Evolutionary conservation across 495 filamentous ascomycete species (phyloP), one percentile per base, ranked within the genome.

Genomic region (Podospora pseudopauciseta): DNA sequence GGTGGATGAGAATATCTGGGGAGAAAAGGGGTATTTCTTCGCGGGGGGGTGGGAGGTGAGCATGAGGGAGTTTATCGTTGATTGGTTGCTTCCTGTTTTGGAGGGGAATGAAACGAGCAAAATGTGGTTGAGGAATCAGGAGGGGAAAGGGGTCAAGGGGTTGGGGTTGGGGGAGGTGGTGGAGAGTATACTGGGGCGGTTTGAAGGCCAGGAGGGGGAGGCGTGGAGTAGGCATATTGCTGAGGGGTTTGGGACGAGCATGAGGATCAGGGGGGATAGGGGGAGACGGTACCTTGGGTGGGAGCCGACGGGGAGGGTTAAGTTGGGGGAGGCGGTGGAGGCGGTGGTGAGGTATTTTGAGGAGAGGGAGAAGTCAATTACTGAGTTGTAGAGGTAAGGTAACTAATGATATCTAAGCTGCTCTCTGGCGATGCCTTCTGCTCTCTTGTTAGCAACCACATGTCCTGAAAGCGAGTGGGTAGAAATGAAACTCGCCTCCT

Each of bases 181-280:
- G 18, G 27, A 30, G n/a, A 60, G 67, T 18, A 53, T 71, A 13
- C 54, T 63, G 56, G 62, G 11, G 15, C 49, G 34, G 27, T 16
- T 61, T n/a, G 54, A 18, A 4, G 19, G 54, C n/a, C 26, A 30
- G 49, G 32, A n/a, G 5, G 66, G 39, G 20, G 49, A 58, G 4
- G 15, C 65, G 28, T 71, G 63, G 57, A 65, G 66, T 59, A 20
- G 57, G 16, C 66, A 68, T 16, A 71, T 71, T 62, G 65, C 69
- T 2, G 65, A 71, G 56, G 69, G 69, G 39, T 71, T 71, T 59
- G 69, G 69, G 27, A 65, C 44, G 2, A 39, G 54, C 0, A 66
- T 68, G 69, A 64, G 63, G 44, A 30, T 68, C 1, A 63, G 69
- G 56, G 44, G 49, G 4, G 39, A 26, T 20, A 56, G 69, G 34